These are phyloP conservation scores for Pestalotiopsis sp. DNA, from an alignment of 2,329 filamentous ascomycete genomes.

Conservation along the genomic window DNA sequence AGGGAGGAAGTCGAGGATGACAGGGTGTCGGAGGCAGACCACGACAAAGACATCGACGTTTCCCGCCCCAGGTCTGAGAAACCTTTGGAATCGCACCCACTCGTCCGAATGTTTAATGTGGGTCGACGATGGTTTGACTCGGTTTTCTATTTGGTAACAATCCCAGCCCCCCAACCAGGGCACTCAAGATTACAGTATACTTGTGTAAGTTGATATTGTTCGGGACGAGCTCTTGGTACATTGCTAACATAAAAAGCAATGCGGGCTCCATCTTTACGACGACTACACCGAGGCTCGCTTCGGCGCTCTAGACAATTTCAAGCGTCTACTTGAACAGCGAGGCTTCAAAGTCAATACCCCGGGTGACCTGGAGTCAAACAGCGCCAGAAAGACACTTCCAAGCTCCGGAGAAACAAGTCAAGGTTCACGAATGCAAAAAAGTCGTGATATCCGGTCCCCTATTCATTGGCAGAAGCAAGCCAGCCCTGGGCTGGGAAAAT, in stretches of 20 bases:
- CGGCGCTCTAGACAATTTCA: not conserved
- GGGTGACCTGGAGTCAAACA: not conserved
- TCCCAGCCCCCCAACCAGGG: not conserved
- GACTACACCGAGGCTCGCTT: not conserved
- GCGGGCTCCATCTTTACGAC: not conserved
- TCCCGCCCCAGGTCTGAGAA: not conserved
- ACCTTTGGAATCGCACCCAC: not conserved
- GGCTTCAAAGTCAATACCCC: not conserved
- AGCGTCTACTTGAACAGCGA: not conserved
- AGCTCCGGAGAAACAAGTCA: too few relatives aligned
- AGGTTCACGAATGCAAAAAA: too few relatives aligned
- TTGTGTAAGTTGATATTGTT: not conserved
- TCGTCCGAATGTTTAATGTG: not conserved
- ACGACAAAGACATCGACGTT: too few relatives aligned
- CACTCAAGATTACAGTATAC: not conserved
- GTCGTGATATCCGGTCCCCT: not conserved
- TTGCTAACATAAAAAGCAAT: not conserved
- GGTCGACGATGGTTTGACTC: conserved; percentile 1
- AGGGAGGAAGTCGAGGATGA: too few relatives aligned
- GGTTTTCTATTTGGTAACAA: not conserved
- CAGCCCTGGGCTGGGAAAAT: not conserved
- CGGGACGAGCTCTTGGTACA: too few relatives aligned
- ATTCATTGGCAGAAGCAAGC: not conserved
- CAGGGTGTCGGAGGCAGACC: too few relatives aligned
- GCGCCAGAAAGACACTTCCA: too few relatives aligned